phyloP scores from a whole-genome alignment of 1,284 basidiomycete species.

The Cryptococcus deneoformans region DNA sequence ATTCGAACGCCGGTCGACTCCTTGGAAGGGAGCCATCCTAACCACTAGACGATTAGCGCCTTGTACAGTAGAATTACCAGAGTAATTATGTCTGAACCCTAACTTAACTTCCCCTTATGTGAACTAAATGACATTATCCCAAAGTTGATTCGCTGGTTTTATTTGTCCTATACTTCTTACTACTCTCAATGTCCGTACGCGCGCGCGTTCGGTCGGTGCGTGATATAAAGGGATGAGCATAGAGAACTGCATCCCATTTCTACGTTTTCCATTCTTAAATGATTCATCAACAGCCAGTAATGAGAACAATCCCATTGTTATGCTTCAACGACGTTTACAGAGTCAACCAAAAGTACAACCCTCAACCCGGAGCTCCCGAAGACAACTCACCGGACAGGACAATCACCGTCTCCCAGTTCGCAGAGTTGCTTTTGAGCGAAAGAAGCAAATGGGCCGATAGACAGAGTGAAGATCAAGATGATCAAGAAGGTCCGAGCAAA shows the following conservation, averaged over 20 bases:
- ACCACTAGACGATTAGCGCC: conserved; percentile 6
- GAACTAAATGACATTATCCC: too few relatives aligned
- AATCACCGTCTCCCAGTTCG: conserved; percentile 53
- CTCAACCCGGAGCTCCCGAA: conserved; percentile 34
- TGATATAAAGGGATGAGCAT: too few relatives aligned
- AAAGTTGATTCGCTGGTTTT: too few relatives aligned
- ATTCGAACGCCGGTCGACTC: conserved; percentile 6
- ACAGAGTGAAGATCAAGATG: conserved; percentile 5
- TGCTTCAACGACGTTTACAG: conserved; percentile 55
- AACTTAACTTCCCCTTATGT: too few relatives aligned
- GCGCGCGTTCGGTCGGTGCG: too few relatives aligned
- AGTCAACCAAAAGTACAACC: conserved; percentile 56
- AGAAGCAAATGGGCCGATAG: conserved; percentile 38
- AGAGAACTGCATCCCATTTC: background rate
- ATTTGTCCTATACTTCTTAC: too few relatives aligned
- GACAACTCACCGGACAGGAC: conserved; percentile 14
- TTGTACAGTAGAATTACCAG: background rate
- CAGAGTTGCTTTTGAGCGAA: conserved; percentile 38
- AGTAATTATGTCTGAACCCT: background rate
- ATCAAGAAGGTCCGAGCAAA: conserved; percentile 54
- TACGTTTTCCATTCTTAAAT: background rate
- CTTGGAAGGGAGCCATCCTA: conserved; percentile 7
- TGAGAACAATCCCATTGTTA: conserved; percentile 35
- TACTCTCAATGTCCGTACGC: too few relatives aligned
- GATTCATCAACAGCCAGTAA: background rate